These are phyloP conservation scores for Phragmites australis DNA, from an alignment of 176 grass and related monocot species.

Conservation along the genomic window DNA sequence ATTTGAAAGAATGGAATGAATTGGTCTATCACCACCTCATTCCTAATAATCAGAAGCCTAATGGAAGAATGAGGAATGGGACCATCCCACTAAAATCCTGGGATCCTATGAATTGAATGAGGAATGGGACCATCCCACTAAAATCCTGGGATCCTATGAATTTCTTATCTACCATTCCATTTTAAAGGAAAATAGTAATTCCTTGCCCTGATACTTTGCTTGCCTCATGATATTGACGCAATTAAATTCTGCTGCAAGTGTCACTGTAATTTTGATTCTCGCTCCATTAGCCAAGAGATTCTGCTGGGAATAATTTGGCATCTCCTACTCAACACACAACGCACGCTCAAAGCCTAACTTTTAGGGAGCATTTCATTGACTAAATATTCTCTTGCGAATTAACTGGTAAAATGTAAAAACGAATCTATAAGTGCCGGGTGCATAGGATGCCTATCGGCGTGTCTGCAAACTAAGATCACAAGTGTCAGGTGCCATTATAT, in stretches of 20 bases:
- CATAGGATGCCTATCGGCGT: conserved; percentile 10
- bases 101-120: no score
- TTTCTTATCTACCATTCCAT: neutral
- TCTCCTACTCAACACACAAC: conserved; percentile 24
- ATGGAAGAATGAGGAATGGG: neutral
- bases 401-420: neutral
- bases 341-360: conserved; percentile 4
- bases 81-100: neutral
- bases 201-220: conserved; percentile 12
- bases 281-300: conserved; percentile 45
- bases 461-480: conserved; percentile 3
- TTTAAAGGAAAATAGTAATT: neutral
- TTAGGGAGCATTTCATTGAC: conserved; percentile 18
- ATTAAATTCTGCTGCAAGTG: conserved; percentile 10
- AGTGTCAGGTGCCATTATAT: conserved; percentile 1
- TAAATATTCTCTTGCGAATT: neutral
- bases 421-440: neutral
- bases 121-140: neutral
- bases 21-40: neutral
- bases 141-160: neutral
- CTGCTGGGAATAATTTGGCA: conserved; percentile 29
- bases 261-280: conserved; percentile 33
- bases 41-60: neutral
- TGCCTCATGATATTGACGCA: neutral
- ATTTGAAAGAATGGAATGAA: neutral